Percentiles rank a stretch among this genome's conserved stretches.
phyloP scores from a whole-genome alignment of 2,329 filamentous ascomycete species.

The Dothiorella sarmentorum region DNA sequence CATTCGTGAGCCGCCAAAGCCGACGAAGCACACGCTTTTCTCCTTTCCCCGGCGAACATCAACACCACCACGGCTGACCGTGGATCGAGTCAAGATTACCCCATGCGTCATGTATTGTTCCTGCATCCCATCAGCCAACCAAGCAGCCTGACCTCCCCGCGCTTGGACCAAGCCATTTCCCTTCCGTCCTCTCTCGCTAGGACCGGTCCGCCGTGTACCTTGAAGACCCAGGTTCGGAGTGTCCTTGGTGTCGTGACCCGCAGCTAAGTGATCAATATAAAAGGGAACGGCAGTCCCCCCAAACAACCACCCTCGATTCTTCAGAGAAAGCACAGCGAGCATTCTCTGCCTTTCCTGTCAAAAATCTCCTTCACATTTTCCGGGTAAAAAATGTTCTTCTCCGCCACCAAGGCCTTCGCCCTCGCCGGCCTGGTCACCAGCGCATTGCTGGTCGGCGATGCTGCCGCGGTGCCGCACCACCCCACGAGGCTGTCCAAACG shows the following conservation, averaged over 20 bases:
- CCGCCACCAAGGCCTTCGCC: conserved; percentile 4
- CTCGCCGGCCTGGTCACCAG: not conserved
- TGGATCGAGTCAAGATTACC: not conserved
- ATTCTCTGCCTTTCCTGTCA: not conserved
- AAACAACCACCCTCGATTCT: too few species aligned
- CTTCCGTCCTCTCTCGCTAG: not conserved
- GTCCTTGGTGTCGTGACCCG: conserved; percentile 4
- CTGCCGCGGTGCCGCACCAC: not conserved
- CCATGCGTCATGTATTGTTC: too few species aligned
- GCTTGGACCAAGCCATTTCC: not conserved
- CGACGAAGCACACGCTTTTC: too few species aligned
- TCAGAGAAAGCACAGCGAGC: not conserved
- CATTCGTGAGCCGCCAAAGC: too few species aligned
- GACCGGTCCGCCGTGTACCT: conserved; percentile 1
- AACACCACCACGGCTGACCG: conserved; percentile 11
- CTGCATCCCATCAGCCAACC: too few species aligned
- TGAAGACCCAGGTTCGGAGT: not conserved
- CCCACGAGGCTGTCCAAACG: not conserved
- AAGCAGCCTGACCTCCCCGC: not conserved
- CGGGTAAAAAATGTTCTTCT: not conserved
- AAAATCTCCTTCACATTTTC: not conserved
- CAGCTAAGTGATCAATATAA: not conserved
- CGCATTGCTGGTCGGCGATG: not conserved
- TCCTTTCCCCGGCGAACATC: not conserved
- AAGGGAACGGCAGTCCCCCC: not conserved